Conservation (phyloP, 768 basidiomycete species). For the Leccinum barrowsii region DNA sequence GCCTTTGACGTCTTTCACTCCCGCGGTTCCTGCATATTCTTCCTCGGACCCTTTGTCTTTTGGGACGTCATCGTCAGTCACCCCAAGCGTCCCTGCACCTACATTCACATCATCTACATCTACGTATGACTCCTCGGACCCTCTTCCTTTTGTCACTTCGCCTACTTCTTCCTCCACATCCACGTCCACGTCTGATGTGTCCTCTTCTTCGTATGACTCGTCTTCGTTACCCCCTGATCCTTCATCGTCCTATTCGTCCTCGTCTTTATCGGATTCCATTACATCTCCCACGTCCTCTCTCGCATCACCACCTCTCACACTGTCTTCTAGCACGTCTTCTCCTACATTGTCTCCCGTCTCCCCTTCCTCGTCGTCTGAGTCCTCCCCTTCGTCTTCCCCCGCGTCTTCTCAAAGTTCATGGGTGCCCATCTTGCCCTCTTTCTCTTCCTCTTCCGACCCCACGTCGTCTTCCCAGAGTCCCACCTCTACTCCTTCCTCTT, state of each 20-base stretch:
- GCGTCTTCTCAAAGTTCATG: constrained; percentile 1
- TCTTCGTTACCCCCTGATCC: neutral
- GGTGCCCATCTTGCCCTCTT: neutral
- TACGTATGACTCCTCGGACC: neutral
- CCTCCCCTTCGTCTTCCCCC: neutral
- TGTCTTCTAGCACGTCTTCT: neutral
- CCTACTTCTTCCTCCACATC: neutral
- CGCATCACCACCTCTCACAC: neutral
- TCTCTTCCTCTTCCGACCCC: neutral
- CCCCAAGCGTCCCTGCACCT: neutral
- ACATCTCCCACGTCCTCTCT: neutral
- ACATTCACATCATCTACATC: neutral
- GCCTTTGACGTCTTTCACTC: neutral
- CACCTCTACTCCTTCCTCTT: neutral
- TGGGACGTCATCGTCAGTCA: neutral
- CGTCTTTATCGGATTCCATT: neutral
- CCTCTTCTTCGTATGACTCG: neutral
- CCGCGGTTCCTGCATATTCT: neutral
- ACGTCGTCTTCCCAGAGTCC: neutral
- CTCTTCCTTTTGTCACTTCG: neutral
- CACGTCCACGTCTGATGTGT: neutral
- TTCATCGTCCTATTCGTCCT: neutral
- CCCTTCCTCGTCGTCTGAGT: neutral
- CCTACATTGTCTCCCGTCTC: neutral
- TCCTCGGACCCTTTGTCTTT: neutral